These are phyloP conservation scores for Backusella australiensis DNA, from an alignment of 192 early-diverging fungal species.

Conservation along the genomic window DNA sequence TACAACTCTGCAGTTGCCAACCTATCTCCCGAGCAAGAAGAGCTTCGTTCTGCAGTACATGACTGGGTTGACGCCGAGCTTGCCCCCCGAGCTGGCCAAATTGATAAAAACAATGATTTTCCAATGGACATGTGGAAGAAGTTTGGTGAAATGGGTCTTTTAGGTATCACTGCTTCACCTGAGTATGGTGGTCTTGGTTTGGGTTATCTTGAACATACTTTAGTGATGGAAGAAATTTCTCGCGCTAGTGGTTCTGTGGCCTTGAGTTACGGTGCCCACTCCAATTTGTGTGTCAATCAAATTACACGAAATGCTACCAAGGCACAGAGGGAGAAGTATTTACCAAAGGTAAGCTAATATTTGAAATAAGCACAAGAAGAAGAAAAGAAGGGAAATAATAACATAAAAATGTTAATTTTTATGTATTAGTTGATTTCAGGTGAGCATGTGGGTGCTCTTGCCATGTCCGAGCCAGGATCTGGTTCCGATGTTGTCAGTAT, in stretches of 20 bases:
- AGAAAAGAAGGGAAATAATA: background rate
- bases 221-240: constrained; percentile 94
- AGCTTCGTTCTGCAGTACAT: constrained; percentile 73
- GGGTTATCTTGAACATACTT: constrained; percentile 87
- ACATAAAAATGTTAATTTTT: background rate
- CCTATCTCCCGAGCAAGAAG: constrained; percentile 14
- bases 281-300: constrained; percentile 97
- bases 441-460: constrained; percentile 86
- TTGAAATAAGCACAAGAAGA: background rate
- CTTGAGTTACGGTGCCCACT: constrained; percentile 93
- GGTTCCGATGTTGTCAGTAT: constrained; percentile 95
- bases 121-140: constrained; percentile 98
- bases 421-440: constrained; percentile 70
- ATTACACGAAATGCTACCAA: constrained; percentile 88
- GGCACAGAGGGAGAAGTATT: constrained; percentile 84
- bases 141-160: constrained; percentile 92
- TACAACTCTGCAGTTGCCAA: constrained; percentile 10
- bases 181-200: constrained; percentile 86
- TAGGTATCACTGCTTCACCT: constrained; percentile 88
- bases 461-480: constrained; percentile 90
- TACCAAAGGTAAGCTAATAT: constrained; percentile 56
- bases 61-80: constrained; percentile 82
- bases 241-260: constrained; percentile 88
- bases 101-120: constrained; percentile 86
- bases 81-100: constrained; percentile 70